Base-by-base conservation (phyloP, 78 protist genomes). In the Isochrysis galbana region DNA sequence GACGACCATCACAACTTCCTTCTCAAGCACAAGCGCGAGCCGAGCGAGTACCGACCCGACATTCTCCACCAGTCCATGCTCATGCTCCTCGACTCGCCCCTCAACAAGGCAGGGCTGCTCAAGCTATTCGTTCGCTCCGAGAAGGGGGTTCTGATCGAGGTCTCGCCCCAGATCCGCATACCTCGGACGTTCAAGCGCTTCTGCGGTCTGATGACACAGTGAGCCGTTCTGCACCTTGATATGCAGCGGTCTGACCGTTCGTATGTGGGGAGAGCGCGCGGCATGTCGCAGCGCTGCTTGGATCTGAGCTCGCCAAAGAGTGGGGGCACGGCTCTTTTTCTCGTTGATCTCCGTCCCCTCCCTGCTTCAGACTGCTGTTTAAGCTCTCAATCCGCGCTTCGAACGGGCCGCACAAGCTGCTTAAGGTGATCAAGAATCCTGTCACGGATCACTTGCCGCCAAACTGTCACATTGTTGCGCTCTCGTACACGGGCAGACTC, bases 141-240 rank as follows among this genome's bases (percentile, higher is more conserved):
- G 38, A 95, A 92, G 41, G 92, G 92, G 83, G 96, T 96, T 26
- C 93, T 98, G 55, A 97, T 98, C 48, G 97, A 97, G 1, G 92
- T 98, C 82, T 95, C 96, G 92, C 99, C 99, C 19, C 96, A 96
- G 41, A 94, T 96, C 29, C 96, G 99, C 72, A 96, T 98, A 21
- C 99, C 99, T 34, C 95, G 99, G 46, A 98, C 99, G 0, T 98
- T 94, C 94, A 90, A 95, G 74, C 97, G 99, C 26, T 99, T 99
- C 45, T 82, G 98, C 38, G 99, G 98, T 22, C 94, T 98, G 39
- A 87, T 41, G 95, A 54, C 21, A 41, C 54, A 14, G 5, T 14
- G n/a, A n/a, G n/a, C n/a, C n/a, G n/a, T n/a, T n/a, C n/a, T n/a
- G n/a, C n/a, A n/a, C n/a, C n/a, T n/a, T n/a, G n/a, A n/a, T n/a